phyloP scores from a whole-genome alignment of 2,329 filamentous ascomycete species.

The Aspergillus sp. region DNA sequence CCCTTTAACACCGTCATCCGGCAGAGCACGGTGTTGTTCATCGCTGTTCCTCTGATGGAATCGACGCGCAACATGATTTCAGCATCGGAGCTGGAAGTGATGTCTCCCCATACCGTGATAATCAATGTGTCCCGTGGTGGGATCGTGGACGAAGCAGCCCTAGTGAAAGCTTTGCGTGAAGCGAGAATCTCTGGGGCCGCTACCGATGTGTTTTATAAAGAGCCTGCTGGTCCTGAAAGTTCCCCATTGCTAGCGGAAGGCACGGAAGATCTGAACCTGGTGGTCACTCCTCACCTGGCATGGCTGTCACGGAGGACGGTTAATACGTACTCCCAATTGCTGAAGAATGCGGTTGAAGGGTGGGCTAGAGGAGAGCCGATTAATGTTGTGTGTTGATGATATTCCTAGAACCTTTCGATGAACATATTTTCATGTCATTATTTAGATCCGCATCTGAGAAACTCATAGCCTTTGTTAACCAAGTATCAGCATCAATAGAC shows the following conservation, averaged over 20 bases:
- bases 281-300: slow-evolving; percentile 53
- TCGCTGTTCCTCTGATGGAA: slow-evolving; percentile 28
- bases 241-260: slow-evolving; percentile 45
- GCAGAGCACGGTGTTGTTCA: slow-evolving; percentile 28
- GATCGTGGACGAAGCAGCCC: slow-evolving; percentile 50
- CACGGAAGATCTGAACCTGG: slow-evolving; percentile 47
- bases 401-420: not conserved
- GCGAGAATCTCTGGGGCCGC: slow-evolving; percentile 49
- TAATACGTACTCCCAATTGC: slow-evolving; percentile 43
- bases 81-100: slow-evolving; percentile 41
- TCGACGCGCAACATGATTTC: slow-evolving; percentile 35
- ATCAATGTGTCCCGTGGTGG: slow-evolving; percentile 52
- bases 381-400: not conserved
- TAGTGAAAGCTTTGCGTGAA: slow-evolving; percentile 46
- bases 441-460: too few relatives aligned
- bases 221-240: slow-evolving; percentile 46
- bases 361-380: slow-evolving; percentile 34
- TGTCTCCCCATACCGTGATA: slow-evolving; percentile 45
- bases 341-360: slow-evolving; percentile 48
- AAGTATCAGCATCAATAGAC: too few relatives aligned
- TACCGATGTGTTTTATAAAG: slow-evolving; percentile 50
- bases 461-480: too few relatives aligned
- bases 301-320: slow-evolving; percentile 52
- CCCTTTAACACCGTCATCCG: slow-evolving; percentile 30
- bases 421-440: too few relatives aligned